A percentile compares a stretch with the other conserved stretches of the same genome.
phyloP scores from a whole-genome alignment of 352 stramenopile genomes.

The Pythium rishiriense region DNA sequence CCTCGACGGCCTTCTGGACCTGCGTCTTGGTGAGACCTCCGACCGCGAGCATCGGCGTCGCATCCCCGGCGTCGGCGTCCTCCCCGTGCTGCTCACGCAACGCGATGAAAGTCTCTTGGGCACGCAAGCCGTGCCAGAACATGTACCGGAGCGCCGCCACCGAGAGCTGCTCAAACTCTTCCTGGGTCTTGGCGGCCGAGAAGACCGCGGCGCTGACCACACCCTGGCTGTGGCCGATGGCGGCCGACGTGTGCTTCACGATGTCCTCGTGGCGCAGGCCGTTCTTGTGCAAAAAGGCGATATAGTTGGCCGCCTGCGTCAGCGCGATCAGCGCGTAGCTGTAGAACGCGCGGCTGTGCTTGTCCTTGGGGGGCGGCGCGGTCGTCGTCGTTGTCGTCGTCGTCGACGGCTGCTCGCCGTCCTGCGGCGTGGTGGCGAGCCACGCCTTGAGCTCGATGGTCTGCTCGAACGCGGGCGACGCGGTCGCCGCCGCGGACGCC shows the following conservation, averaged over 20 bases:
- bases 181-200: constrained; percentile 45
- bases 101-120: constrained; percentile 56
- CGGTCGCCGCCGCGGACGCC: constrained; percentile 32
- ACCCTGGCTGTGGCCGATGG: constrained; percentile 80
- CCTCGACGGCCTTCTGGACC: constrained; percentile 56
- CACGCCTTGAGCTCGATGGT: constrained; percentile 52
- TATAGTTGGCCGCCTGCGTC: constrained; percentile 77
- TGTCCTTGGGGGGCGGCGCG: constrained; percentile 17
- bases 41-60: constrained; percentile 77
- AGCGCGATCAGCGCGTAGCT: constrained; percentile 82
- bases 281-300: constrained; percentile 58
- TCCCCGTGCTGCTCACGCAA: constrained; percentile 22
- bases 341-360: constrained; percentile 48
- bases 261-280: constrained; percentile 60
- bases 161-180: constrained; percentile 50
- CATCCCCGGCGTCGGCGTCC: constrained; percentile 13
- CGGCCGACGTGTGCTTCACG: constrained; percentile 39
- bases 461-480: constrained; percentile 52
- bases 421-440: constrained; percentile 32
- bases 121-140: constrained; percentile 81
- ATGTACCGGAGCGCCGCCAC: constrained; percentile 68
- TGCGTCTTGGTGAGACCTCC: constrained; percentile 52
- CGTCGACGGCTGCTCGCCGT: constrained; percentile 7
- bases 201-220: constrained; percentile 73
- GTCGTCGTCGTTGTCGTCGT: constrained; percentile 4